Conservation (phyloP, 192 early-diverging fungal genomes). For the Coemansia sp. region DNA sequence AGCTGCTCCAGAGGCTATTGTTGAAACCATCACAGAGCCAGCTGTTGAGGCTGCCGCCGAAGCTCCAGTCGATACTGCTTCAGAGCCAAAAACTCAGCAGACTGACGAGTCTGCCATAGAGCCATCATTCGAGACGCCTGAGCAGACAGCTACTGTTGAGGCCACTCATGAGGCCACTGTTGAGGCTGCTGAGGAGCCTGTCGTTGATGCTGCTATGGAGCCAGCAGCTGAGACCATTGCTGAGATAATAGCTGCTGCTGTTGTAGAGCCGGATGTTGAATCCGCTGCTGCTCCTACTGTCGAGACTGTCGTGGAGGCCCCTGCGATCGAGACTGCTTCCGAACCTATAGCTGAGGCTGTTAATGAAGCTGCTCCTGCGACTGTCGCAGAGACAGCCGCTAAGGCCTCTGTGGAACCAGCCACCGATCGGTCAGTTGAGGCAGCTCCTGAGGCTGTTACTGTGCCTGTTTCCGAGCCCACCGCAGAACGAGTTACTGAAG, state of each 20-base stretch:
- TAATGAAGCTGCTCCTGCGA: no score
- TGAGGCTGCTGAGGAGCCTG: neutral
- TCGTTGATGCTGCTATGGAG: neutral
- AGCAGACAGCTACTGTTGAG: no score
- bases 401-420: neutral
- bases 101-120: neutral
- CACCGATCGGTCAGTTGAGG: neutral
- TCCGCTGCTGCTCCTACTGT: neutral
- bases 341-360: no score
- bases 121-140: no score
- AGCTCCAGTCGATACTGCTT: no score
- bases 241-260: neutral
- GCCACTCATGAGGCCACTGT: neutral
- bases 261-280: constrained; percentile 1
- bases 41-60: no score
- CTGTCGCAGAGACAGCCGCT: no score
- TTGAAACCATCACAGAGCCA: neutral
- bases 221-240: constrained; percentile 5
- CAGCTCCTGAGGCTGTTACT: neutral
- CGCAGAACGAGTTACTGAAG: neutral
- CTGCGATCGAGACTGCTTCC: no score
- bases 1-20: neutral
- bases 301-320: neutral
- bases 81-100: neutral
- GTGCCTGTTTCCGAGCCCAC: neutral